Evolutionary conservation across 2,329 filamentous ascomycete genomes (phyloP).

Genomic region (Penicillium sp.): DNA sequence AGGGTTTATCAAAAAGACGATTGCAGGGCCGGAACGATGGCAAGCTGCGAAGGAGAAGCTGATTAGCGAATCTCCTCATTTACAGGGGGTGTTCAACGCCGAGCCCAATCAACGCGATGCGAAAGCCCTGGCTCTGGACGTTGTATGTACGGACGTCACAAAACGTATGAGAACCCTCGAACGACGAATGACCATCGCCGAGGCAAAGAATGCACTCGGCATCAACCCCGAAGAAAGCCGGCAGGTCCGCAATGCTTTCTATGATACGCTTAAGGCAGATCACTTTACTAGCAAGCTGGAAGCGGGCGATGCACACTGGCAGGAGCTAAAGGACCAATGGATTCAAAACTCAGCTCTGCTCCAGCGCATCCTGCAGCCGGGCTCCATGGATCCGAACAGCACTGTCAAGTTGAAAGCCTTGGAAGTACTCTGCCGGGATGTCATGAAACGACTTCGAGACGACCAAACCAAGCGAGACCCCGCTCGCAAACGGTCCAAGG

Average conservation of each 20-base stretch:
- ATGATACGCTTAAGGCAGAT: conserved; percentile 58
- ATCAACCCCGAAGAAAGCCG: conserved; percentile 64
- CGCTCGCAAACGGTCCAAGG: conserved; percentile 37
- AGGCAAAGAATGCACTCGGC: conserved; percentile 66
- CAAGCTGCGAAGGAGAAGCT: conserved; percentile 63
- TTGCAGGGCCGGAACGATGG: conserved; percentile 68
- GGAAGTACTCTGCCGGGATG: conserved; percentile 66
- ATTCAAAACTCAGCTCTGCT: conserved; percentile 53
- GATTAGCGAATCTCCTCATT: conserved; percentile 57
- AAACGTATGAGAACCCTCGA: conserved; percentile 66
- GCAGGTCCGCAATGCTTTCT: conserved; percentile 60
- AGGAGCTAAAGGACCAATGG: conserved; percentile 64
- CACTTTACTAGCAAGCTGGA: conserved; percentile 69
- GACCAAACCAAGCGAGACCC: conserved; percentile 55
- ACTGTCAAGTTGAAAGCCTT: conserved; percentile 57
- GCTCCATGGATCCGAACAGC: conserved; percentile 49
- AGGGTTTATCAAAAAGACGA: conserved; percentile 67
- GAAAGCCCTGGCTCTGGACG: conserved; percentile 65
- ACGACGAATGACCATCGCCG: conserved; percentile 62
- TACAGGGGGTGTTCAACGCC: conserved; percentile 57
- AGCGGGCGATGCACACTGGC: conserved; percentile 65
- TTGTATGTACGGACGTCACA: conserved; percentile 74
- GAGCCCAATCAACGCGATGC: conserved; percentile 54
- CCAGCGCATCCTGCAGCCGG: conserved; percentile 49
- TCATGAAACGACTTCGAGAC: conserved; percentile 69